Evolutionary conservation across 2,329 filamentous ascomycete species (phyloP).

Genomic region (Colletotrichum liaoningense): DNA sequence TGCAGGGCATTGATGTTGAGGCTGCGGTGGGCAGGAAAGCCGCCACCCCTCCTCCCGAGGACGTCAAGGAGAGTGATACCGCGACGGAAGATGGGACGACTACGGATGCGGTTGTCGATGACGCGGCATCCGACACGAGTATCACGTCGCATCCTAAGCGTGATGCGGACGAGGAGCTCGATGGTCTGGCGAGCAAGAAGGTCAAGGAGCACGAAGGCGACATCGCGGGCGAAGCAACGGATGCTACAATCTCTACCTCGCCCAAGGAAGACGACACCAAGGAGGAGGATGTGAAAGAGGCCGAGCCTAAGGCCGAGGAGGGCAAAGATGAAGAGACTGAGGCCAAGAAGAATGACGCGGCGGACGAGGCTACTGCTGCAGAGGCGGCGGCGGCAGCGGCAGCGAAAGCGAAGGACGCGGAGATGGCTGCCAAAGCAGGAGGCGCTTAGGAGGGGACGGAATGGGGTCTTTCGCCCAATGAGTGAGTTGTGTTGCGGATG

Average conservation of each 20-base stretch:
- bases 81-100: slow-evolving; percentile 34
- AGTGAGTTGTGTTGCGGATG: not conserved
- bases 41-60: slow-evolving; percentile 41
- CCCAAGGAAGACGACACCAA: slow-evolving; percentile 4
- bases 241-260: not conserved
- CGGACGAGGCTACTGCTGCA: not conserved
- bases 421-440: not conserved
- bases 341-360: not conserved
- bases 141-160: slow-evolving; percentile 61
- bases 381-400: not conserved
- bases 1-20: slow-evolving; percentile 69
- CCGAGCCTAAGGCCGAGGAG: slow-evolving; percentile 1
- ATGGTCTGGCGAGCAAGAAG: slow-evolving; percentile 57
- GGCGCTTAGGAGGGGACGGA: not conserved
- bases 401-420: not conserved
- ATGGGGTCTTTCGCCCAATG: not conserved
- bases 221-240: slow-evolving; percentile 29
- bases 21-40: slow-evolving; percentile 69
- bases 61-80: slow-evolving; percentile 31
- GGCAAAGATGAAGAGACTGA: slow-evolving; percentile 8
- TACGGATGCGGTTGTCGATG: slow-evolving; percentile 33
- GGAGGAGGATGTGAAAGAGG: not conserved
- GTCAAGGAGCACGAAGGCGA: slow-evolving; percentile 54
- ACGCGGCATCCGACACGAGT: slow-evolving; percentile 45
- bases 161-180: slow-evolving; percentile 62